A percentile compares a stretch with the other conserved stretches of the same genome.
Conservation (phyloP, 2,329 filamentous ascomycete species). For the Stagonosporopsis rhizophila region DNA sequence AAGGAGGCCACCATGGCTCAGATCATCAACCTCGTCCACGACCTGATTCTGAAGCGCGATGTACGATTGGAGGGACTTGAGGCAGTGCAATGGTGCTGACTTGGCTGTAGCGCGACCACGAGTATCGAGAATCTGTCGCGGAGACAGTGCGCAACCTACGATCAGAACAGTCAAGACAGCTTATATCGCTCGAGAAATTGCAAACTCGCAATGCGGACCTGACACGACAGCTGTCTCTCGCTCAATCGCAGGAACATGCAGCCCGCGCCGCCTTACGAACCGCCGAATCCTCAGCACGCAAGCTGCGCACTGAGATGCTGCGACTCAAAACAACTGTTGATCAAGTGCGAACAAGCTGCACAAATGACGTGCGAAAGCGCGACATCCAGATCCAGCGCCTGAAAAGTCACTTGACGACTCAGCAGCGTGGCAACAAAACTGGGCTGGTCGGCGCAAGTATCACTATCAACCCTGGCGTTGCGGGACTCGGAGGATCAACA, state of each 20-base stretch:
- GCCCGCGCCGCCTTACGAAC: constrained; percentile 73
- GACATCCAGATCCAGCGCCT: constrained; percentile 88
- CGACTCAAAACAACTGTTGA: constrained; percentile 79
- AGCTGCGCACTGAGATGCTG: constrained; percentile 83
- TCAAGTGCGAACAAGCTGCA: constrained; percentile 85
- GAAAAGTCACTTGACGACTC: constrained; percentile 82
- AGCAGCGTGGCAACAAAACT: constrained; percentile 58
- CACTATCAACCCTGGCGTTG: constrained; percentile 51
- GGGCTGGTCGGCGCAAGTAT: constrained; percentile 58
- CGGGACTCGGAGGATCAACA: constrained; percentile 34
- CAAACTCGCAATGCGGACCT: constrained; percentile 64
- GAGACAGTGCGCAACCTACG: constrained; percentile 78
- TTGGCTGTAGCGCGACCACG: constrained; percentile 77
- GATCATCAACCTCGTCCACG: constrained; percentile 93
- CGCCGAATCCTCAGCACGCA: constrained; percentile 75
- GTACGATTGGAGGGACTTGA: constrained; percentile 58
- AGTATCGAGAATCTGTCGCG: constrained; percentile 84
- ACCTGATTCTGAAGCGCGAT: constrained; percentile 87
- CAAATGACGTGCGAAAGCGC: constrained; percentile 88
- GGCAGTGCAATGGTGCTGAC: constrained; percentile 16
- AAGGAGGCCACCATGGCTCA: constrained; percentile 77
- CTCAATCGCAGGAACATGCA: constrained; percentile 74
- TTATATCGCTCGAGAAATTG: constrained; percentile 68
- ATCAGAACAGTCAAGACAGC: constrained; percentile 75
- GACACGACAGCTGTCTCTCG: constrained; percentile 62